A percentile compares a stretch with the other conserved stretches of the same genome.
phyloP scores from a whole-genome alignment of 371 early-diverging fungal species.

The Sporodiniella umbellata region DNA sequence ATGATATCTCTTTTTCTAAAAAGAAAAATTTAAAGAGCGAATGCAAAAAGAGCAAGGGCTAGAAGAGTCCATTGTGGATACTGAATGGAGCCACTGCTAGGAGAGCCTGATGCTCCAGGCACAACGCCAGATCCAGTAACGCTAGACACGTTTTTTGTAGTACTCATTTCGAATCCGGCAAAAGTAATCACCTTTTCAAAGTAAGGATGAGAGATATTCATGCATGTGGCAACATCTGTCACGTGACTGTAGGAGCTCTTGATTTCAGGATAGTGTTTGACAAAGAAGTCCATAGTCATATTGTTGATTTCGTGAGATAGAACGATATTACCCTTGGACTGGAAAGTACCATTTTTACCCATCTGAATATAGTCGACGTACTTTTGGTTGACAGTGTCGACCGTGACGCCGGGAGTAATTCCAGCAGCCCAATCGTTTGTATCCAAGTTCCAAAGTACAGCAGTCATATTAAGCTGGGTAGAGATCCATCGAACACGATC shows the following conservation, averaged over 20 bases:
- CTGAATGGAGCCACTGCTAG: slow-evolving; percentile 4
- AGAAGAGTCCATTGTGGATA: slow-evolving; percentile 21
- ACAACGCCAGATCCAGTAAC: slow-evolving; percentile 32
- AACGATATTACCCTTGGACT: slow-evolving; percentile 34
- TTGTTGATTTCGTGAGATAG: slow-evolving; percentile 54
- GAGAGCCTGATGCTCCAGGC: slow-evolving; percentile 29
- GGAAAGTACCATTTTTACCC: slow-evolving; percentile 38
- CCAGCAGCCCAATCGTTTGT: slow-evolving; percentile 41
- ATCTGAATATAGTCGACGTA: slow-evolving; percentile 34
- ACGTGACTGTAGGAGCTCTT: slow-evolving; percentile 46
- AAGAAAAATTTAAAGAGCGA: slow-evolving; percentile 22
- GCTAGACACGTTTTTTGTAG: slow-evolving; percentile 19
- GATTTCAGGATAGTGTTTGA: slow-evolving; percentile 45
- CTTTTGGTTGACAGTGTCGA: slow-evolving; percentile 19
- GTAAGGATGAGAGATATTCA: slow-evolving; percentile 53
- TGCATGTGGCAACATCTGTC: slow-evolving; percentile 49
- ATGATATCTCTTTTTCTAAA: background rate
- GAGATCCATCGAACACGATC: slow-evolving; percentile 51
- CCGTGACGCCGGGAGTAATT: slow-evolving; percentile 18
- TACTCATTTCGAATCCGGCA: slow-evolving; percentile 30
- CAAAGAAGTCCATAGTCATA: slow-evolving; percentile 48
- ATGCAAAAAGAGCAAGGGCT: slow-evolving; percentile 26
- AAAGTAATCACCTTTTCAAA: slow-evolving; percentile 39
- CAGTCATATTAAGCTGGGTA: slow-evolving; percentile 37
- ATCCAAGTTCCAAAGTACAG: slow-evolving; percentile 42